Base-by-base conservation (phyloP, 805 yeast genomes). In the Zygosaccharomyces bisporus region DNA sequence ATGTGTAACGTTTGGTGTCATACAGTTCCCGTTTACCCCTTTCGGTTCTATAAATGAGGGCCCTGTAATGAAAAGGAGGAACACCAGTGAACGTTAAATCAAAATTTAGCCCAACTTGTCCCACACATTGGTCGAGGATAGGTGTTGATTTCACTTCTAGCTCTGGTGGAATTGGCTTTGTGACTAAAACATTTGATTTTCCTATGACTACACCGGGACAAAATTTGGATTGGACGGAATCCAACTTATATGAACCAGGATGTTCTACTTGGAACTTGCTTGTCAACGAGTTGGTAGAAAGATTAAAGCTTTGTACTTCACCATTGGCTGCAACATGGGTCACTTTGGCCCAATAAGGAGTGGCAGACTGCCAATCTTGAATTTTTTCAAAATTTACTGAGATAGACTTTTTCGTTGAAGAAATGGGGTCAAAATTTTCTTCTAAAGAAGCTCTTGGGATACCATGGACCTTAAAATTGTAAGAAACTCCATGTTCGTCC, bases 121-220 rank as follows among this genome's bases (percentile, higher is more conserved):
- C 99, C 23, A 93, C 85, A 68, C 99, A 93, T 39, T 83, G 78
- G 56, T 91, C 98, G 19, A 79, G 71, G 2, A 91, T 79, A 2
- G 91, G 68, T 7, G 62, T 61, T 2, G 74, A 63, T 20, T 54
- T 59, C 12, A 77, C 72, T 3, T 60, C 52, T 18, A 80, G 48
- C 17, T 67, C 57, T 7, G 85, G 83, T 27, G 74, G 73, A 3
- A 80, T 74, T 4, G 85, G 83, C 25, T 68, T 67, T 1, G 88
- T 79, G 1, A 87, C 73, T 13, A 69, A 58, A 8, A 84, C 70
- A 1, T 70, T 61, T 1, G 80, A 72, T 8, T 77, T 68, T n/a
- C 82, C 87, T 33, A 68, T 57, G 16, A 86, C 71, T 9, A 72
- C 70, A 37, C 95, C 88, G 0, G 76, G 71, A 66, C 99, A 93